phyloP scores from a whole-genome alignment of 345 rosid species.

The Melaleuca alternifolia region DNA sequence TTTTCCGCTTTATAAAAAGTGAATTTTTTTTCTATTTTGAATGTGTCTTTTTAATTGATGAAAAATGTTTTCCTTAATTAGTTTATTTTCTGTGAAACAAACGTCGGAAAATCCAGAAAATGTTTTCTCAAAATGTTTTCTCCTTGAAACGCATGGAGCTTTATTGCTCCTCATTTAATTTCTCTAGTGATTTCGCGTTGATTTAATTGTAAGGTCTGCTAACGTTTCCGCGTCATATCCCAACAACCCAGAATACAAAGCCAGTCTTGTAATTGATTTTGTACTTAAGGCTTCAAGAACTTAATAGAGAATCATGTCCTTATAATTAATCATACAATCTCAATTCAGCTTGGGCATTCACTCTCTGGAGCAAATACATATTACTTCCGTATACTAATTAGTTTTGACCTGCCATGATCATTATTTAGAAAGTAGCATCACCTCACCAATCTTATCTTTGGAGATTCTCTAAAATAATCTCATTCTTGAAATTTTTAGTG shows the following conservation, averaged over 20 bases:
- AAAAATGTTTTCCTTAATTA: too few relatives aligned
- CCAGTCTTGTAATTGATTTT: not conserved
- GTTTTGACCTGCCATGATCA: not conserved
- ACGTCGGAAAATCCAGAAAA: too few relatives aligned
- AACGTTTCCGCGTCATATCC: too few relatives aligned
- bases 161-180: too few relatives aligned
- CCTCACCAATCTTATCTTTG: not conserved
- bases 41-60: too few relatives aligned
- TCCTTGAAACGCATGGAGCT: too few relatives aligned
- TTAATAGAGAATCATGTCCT: not conserved
- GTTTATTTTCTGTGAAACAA: too few relatives aligned
- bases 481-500: not conserved
- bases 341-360: not conserved
- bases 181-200: too few relatives aligned
- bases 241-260: not conserved
- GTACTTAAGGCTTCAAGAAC: not conserved
- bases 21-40: too few relatives aligned
- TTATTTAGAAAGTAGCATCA: accelerated
- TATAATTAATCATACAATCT: not conserved
- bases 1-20: too few relatives aligned
- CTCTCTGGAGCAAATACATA: not conserved
- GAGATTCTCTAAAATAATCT: not conserved
- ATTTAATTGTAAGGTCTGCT: too few relatives aligned
- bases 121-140: too few relatives aligned
- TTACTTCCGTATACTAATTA: not conserved